Evolutionary conservation across 441 rosid species (phyloP), one percentile per base, ranked within the genome.

Genomic region (Corymbia calophylla): DNA sequence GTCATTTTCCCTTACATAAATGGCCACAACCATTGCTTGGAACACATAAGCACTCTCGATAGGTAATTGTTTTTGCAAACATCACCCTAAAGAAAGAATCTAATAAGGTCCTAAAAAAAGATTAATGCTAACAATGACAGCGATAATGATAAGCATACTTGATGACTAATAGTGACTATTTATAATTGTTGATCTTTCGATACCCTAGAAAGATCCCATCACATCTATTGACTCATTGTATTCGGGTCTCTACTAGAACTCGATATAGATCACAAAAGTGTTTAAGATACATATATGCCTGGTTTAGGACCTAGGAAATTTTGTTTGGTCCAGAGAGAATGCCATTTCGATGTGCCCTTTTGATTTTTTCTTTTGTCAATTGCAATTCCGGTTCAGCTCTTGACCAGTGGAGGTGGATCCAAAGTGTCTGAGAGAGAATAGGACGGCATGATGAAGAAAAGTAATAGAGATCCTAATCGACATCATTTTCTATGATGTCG

Each of bases 1-100:
- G 64, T 58, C 5, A 58, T 10, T 58, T 58, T 58, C 1, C 25
- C 64, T 58, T 58, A 25, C 11, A 58, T 29, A 58, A 58, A 23
- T 0, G 15, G 7, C n/a, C 14, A 0, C 23, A 13, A 58, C n/a
- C 25, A 58, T 7, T 58, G 9, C n/a, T 25, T 9, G 25, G 14
- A 58, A 25, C 64, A 10, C 64, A 58, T 58, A 58, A 58, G 10
- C 64, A 25, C n/a, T 10, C 64, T 14, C 64, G 10, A 58, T 11
- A 29, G n/a, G 3, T 58, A 58, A 25, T 58, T 58, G 3, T 10
- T 58, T 58, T 25, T 25, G 64, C 7, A 2, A 3, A 58, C 1
- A 0, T 58, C 14, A 0, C 64, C 64, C 64, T 58, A 58, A 58
- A 58, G 64, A 58, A 58, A 58, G 64, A 58, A 58, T 58, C 3